Base-by-base conservation (phyloP, 306 rosid species). In the Gynostemma pentaphyllum region DNA sequence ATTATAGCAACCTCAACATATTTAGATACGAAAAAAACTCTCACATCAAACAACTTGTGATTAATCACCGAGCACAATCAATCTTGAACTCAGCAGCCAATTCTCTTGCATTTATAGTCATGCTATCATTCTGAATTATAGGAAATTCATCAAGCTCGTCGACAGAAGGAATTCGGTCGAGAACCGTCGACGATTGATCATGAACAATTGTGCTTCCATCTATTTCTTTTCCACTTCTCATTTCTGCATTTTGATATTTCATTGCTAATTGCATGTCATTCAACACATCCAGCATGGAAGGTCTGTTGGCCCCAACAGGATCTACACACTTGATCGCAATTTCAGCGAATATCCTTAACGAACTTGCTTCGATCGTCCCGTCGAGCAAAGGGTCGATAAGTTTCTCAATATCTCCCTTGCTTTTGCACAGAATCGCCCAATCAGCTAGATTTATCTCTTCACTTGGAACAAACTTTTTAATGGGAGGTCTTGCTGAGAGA, bases 271-370 rank as follows among this genome's bases (percentile, higher is more conserved):
- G 30, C 45, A 60, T 45, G 14, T 60, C 50, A 16, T 53, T 23
- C 48, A 32, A 51, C 4, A 70, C 68, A 3, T 61, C 68, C 12
- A 2, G 39, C 74, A 70, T 60, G 18, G n/a, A 52, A 9, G 72
- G 72, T 41, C 72, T 44, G 40, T 68, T 62, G 2, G 41, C 32
- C 23, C 66, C 54, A 32, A 10, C 8, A 10, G 16, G 30, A 1
- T 42, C 48, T 44, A 55, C 45, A 26, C 72, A 68, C 27, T 26
- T 68, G n/a, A 4, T n/a, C 1, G 72, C 72, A 23, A 47, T 16
- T n/a, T 68, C 65, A 12, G 42, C 22, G 3, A 55, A 54, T 42
- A 15, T 56, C 5, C 34, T 68, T 55, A 67, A 22, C 12, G 63
- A 67, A 16, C 9, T 19, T 1, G 36, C 5, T 4, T 52, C 32